phyloP scores from a whole-genome alignment of 371 early-diverging fungal species.

The Rhizopus sp. region DNA sequence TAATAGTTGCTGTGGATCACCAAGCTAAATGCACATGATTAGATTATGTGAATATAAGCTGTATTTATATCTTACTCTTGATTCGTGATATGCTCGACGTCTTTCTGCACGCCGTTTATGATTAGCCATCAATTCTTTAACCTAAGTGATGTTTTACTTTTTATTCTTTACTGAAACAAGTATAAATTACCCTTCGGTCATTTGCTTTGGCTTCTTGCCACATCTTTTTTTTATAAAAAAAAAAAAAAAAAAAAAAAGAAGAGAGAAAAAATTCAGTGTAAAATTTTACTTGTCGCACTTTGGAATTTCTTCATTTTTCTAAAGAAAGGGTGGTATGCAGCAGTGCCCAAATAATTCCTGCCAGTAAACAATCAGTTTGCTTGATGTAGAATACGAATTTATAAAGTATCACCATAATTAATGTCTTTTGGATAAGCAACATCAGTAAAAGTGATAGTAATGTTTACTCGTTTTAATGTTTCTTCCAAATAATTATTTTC shows the following conservation, averaged over 20 bases:
- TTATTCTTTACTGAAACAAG: neutral
- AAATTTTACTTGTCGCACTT: too few species aligned
- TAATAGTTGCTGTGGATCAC: slow-evolving; percentile 60
- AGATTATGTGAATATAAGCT: neutral
- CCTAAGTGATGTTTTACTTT: slow-evolving; percentile 23
- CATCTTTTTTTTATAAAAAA: slow-evolving; percentile 26
- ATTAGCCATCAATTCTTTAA: slow-evolving; percentile 57
- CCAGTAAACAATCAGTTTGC: too few species aligned
- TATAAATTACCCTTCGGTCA: slow-evolving; percentile 41
- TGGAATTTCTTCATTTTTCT: too few species aligned
- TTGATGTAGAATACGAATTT: too few species aligned
- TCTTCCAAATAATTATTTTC: too few species aligned
- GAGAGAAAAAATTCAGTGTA: too few species aligned
- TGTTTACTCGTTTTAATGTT: too few species aligned
- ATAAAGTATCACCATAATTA: too few species aligned
- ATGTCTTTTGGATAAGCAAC: too few species aligned
- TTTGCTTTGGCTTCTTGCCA: slow-evolving; percentile 51
- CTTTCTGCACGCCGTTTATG: slow-evolving; percentile 60
- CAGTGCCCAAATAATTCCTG: too few species aligned
- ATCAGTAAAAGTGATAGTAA: too few species aligned
- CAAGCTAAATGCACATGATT: slow-evolving; percentile 36
- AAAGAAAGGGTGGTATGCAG: too few species aligned
- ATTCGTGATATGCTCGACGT: slow-evolving; percentile 60
- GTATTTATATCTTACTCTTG: slow-evolving; percentile 40
- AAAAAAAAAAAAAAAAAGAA: slow-evolving; percentile 4